Conservation (phyloP, 108 stramenopile species). For the Skeletonema tropicum region DNA sequence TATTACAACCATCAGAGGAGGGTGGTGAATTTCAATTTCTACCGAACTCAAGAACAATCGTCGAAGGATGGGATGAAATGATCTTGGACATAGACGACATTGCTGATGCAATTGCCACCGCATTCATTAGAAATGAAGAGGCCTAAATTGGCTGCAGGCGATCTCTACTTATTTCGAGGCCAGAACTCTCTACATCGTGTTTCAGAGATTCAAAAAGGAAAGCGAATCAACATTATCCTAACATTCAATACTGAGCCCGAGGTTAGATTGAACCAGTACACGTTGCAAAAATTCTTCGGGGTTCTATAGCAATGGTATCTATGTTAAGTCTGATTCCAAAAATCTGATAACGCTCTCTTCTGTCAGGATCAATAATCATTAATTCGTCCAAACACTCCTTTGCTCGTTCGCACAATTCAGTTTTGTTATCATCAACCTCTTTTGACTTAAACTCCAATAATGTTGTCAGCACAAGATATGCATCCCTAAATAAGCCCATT, state of each 20-base stretch:
- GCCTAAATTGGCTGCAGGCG: slow-evolving; percentile 28
- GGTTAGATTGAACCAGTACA: slow-evolving; percentile 27
- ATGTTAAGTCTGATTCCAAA: slow-evolving; percentile 16
- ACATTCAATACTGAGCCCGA: slow-evolving; percentile 29
- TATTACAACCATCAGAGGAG: slow-evolving; percentile 27
- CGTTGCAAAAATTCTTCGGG: slow-evolving; percentile 42
- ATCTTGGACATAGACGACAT: slow-evolving; percentile 6
- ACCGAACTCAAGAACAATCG: slow-evolving; percentile 23
- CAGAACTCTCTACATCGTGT: slow-evolving; percentile 39
- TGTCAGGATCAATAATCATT: slow-evolving; percentile 40
- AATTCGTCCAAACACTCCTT: slow-evolving; percentile 35
- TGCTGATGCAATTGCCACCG: neutral
- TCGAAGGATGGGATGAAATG: slow-evolving; percentile 42
- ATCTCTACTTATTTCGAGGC: slow-evolving; percentile 41
- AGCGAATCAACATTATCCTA: slow-evolving; percentile 41
- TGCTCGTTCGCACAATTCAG: slow-evolving; percentile 32
- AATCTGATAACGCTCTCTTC: slow-evolving; percentile 40
- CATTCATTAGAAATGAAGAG: slow-evolving; percentile 15
- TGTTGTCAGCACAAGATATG: slow-evolving; percentile 46
- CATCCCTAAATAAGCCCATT: slow-evolving; percentile 53
- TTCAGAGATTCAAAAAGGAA: slow-evolving; percentile 33
- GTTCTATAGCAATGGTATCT: neutral
- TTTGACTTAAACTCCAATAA: slow-evolving; percentile 23
- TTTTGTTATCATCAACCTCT: neutral
- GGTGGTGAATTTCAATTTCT: slow-evolving; percentile 41